Evolutionary conservation across 2,329 filamentous ascomycete genomes (phyloP), one percentile per base, ranked within the genome.

Genomic region (Botrytis hyacinthi): DNA sequence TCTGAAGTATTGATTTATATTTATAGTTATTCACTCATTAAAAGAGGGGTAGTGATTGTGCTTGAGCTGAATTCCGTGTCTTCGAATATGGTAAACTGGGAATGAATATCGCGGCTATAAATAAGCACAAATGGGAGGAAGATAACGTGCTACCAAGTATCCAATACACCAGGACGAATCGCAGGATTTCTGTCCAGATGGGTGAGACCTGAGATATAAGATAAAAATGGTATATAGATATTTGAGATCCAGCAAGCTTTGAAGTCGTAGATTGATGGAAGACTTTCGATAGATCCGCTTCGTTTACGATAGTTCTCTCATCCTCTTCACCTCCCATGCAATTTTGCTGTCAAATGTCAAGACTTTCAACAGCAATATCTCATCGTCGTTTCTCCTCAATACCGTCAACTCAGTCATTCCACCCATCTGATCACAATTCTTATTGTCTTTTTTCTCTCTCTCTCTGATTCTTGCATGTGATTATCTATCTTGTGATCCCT

Each of bases 361-460:
- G 26, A 14, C 4, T 51, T 51, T 3, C 48, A n/a, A n/a, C 4
- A n/a, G 8, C 4, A 6, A 51, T n/a, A 14, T 2, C 26, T 51
- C 48, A 14, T 10, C 10, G 10, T 51, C 22, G 22, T 6, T 51
- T 51, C 10, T 26, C 14, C 10, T 51, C 9, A 5, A 2, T 48
- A 12, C 5, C 1, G 9, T 26, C 20, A 48, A 26, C 22, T 22
- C 22, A 26, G 22, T 4, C 0, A 48, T 22, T 6, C 9, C 22
- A 48, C 1, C 9, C 20, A 1, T 48, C 9, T 1, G 46, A 48
- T 48, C 46, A 48, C 9, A 1, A 26, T 26, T 9, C 8, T 48
- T 22, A 4, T 26, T 10, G 20, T 3, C 0, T 1, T 48, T 48
- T 0, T 0, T 26, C 10, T 0, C 0, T 26, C 10, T 8, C 46